Evolutionary conservation across 2,329 filamentous ascomycete genomes (phyloP), one percentile per base, ranked within the genome.

Genomic region (Neopestalotiopsis rosae): DNA sequence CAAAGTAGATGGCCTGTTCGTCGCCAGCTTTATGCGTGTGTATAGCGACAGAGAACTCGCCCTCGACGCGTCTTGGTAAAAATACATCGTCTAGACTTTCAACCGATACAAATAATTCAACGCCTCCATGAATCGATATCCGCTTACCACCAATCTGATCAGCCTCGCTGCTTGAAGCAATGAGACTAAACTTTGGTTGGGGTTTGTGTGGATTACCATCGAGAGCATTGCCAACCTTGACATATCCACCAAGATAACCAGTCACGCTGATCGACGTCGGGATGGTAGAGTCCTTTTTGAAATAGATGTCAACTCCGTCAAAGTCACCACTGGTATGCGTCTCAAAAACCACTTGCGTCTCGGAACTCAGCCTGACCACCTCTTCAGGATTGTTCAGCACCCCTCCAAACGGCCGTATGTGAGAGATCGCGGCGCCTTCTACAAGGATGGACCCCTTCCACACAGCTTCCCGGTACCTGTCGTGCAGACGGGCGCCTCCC

Each of bases 401-500:
- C 9, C 74, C 74, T 7, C 77, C 78, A 52, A 79, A 76, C 1
- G 75, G 70, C 45, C 74, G 57, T 0, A 75, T 42, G 13, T 59
- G 59, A 12, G 68, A 65, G 24, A 77, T 74, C 1, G 58, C 42
- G 2, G 72, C 70, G 1, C 70, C 74, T 0, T 67, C 4, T 3
- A 78, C 56, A 4, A 73, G 62, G 7, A 79, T 76, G 3, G 70
- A 72, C 0, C 78, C 78, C 9, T 76, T 69, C 78, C 78, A 80
- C 2, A 77, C 74, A 7, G 77, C 76, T 58, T 80, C 78, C 2
- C 77, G 71, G 40, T 80, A 79, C 14, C 78, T 68, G 62, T 80
- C 77, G 61, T 78, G 79, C 0, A 80, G 68, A 5, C 77, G 72
- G 5, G 78, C 78, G 0, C 78, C 77, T 56, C 77, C 77, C 78